phyloP scores from a whole-genome alignment of 108 stramenopile genomes.

The Pseudonitzschia multistriata region DNA sequence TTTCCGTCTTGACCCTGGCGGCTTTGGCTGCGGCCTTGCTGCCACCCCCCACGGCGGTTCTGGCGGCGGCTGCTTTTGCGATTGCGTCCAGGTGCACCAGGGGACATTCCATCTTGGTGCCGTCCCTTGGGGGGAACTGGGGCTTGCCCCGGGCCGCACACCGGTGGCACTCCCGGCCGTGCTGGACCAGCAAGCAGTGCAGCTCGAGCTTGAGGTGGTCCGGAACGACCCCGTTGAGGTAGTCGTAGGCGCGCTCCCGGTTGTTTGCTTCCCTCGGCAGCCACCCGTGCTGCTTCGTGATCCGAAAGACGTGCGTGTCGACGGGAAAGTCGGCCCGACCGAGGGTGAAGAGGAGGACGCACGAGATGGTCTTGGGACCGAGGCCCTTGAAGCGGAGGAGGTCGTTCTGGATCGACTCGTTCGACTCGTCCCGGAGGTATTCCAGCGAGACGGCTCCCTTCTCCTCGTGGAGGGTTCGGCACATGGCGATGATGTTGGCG shows the following conservation, averaged over 20 bases:
- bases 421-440: slow-evolving; percentile 50
- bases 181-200: slow-evolving; percentile 70
- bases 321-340: slow-evolving; percentile 76
- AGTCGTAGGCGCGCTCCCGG: slow-evolving; percentile 65
- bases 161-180: slow-evolving; percentile 66
- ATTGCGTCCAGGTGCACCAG: slow-evolving; percentile 22
- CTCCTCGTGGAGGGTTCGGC: slow-evolving; percentile 46
- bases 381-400: slow-evolving; percentile 72
- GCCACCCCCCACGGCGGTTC: neutral
- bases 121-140: slow-evolving; percentile 69
- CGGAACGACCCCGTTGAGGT: slow-evolving; percentile 61
- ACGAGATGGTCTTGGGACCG: slow-evolving; percentile 82
- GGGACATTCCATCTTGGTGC: slow-evolving; percentile 59
- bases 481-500: slow-evolving; percentile 57
- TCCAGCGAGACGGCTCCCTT: slow-evolving; percentile 60
- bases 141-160: slow-evolving; percentile 75
- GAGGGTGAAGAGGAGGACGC: slow-evolving; percentile 73
- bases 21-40: neutral
- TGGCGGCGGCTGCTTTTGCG: neutral
- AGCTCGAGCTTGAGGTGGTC: slow-evolving; percentile 58
- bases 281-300: slow-evolving; percentile 62
- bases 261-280: slow-evolving; percentile 24
- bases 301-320: slow-evolving; percentile 77
- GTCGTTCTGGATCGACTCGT: slow-evolving; percentile 55
- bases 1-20: neutral